Evolutionary conservation across 176 grass and related monocot species (phyloP), one percentile per base, ranked within the genome.

Genomic region (Poa annua): DNA sequence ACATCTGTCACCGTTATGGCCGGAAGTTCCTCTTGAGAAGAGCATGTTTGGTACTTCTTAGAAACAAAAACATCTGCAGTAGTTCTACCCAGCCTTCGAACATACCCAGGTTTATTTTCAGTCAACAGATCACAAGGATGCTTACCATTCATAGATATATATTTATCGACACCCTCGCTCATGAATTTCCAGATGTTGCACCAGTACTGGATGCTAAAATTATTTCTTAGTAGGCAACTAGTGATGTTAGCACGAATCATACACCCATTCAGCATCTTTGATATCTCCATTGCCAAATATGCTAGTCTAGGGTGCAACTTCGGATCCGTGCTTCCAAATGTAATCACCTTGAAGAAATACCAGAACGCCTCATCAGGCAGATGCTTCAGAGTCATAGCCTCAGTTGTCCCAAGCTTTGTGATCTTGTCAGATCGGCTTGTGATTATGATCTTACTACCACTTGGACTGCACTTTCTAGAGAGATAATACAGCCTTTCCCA

Each of bases 141-240:
- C 4, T 15, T 48, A 11, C 72, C 82, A 66, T 76, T 66, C 13
- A 3, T 42, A 3, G 45, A 84, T 3, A 9, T 0, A 54, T 20
- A 0, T 6, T 53, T 53, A 3, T 66, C 5, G 8, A 11, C 1
- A 14, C 6, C 2, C 3, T 5, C 59, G 41, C 14, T 76, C 3
- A 3, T 0, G 1, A 53, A 11, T 0, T 16, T 0, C 9, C 15
- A 1, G 44, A 84, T 7, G n/a, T 32, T 67, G 34, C 3, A 21
- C 82, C 72, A 84, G 7, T 33, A 77, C 6, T 44, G 48, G 10
- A 55, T 55, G 22, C 32, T 8, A 56, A 84, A 76, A 50, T 84
- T 84, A 1, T 3, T 21, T 63, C 72, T 32, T 2, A 84, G 7
- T 12, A 66, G 5, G 8, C 14, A 2, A 53, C 45, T 15, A 4